Conservation (phyloP, 2,329 filamentous ascomycete species). For the Alternaria arbusti region DNA sequence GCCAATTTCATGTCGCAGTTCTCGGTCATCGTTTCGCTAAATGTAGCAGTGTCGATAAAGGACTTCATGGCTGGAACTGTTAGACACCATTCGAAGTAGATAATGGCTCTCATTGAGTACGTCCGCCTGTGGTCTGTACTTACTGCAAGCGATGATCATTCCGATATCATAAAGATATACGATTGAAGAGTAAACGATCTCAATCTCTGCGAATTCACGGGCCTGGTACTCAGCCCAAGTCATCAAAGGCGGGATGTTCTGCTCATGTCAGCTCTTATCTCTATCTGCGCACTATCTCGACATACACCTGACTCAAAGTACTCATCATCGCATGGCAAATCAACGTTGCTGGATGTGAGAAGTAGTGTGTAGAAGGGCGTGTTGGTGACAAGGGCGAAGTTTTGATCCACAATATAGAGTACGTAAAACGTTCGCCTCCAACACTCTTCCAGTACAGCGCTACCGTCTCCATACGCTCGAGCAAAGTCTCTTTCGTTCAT, state of each 20-base stretch:
- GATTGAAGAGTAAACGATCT: constrained; percentile 79
- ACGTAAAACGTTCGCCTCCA: constrained; percentile 91
- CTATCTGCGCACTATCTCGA: background rate
- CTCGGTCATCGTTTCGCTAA: constrained; percentile 64
- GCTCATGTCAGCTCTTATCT: background rate
- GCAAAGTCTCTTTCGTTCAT: constrained; percentile 77
- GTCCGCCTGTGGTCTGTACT: background rate
- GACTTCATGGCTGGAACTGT: constrained; percentile 57
- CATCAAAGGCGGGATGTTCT: constrained; percentile 38
- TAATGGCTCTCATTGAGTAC: background rate
- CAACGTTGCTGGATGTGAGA: constrained; percentile 68
- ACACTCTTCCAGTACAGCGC: constrained; percentile 77
- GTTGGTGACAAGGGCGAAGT: constrained; percentile 79
- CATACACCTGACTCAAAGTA: constrained; percentile 59
- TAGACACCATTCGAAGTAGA: background rate
- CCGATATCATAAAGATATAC: constrained; percentile 80
- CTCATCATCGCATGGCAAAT: constrained; percentile 80
- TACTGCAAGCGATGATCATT: constrained; percentile 70
- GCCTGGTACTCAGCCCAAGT: constrained; percentile 77
- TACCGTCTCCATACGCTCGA: constrained; percentile 64
- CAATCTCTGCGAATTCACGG: constrained; percentile 72
- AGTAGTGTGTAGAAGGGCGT: constrained; percentile 71
- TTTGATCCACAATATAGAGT: constrained; percentile 75
- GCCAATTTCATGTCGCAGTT: constrained; percentile 68
- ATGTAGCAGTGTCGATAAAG: constrained; percentile 24